Evolutionary conservation across 2,329 filamentous ascomycete genomes (phyloP), one percentile per base, ranked within the genome.

Genomic region (Microcera coccophila): DNA sequence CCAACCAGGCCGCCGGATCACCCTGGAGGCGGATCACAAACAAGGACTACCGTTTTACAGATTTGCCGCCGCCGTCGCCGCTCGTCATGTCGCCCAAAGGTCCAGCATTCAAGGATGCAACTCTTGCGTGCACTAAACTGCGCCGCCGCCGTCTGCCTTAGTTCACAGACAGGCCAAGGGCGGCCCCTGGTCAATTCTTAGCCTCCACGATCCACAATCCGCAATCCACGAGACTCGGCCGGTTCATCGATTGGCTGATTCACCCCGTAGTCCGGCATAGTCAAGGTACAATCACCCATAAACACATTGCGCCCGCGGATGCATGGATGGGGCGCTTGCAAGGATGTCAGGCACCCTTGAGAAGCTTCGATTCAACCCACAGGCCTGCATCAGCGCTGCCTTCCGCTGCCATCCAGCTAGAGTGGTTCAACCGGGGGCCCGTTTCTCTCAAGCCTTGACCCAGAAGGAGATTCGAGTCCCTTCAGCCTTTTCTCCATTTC

Each of bases 251-350:
- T 58, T 58, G 53, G 55, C 22, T 45, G 32, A 21, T 33, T 43
- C 36, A 36, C 48, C 38, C 44, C 47, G 43, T 49, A 55, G 49
- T 39, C 40, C 38, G 58, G 48, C 47, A 41, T 49, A 55, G 49
- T 39, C 40, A 38, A 58, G 48, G 55, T 58, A 58, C 39, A 35
- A 42, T 41, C 58, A 58, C 55, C 38, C 51, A n/a, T n/a, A n/a
- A n/a, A n/a, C n/a, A 37, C 37, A 36, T 16, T 32, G 8, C 29
- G 36, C 32, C 41, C 32, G 38, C 45, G 46, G 47, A 44, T 37
- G 45, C 38, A 34, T 38, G 29, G 29, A 5, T n/a, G n/a, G n/a
- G n/a, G n/a, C n/a, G n/a, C n/a, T n/a, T n/a, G n/a, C n/a, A n/a
- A n/a, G n/a, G n/a, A n/a, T n/a, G n/a, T n/a, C n/a, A n/a, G n/a